These are phyloP conservation scores for Suillus bovinus DNA, from an alignment of 768 basidiomycete genomes.

Conservation along the genomic window DNA sequence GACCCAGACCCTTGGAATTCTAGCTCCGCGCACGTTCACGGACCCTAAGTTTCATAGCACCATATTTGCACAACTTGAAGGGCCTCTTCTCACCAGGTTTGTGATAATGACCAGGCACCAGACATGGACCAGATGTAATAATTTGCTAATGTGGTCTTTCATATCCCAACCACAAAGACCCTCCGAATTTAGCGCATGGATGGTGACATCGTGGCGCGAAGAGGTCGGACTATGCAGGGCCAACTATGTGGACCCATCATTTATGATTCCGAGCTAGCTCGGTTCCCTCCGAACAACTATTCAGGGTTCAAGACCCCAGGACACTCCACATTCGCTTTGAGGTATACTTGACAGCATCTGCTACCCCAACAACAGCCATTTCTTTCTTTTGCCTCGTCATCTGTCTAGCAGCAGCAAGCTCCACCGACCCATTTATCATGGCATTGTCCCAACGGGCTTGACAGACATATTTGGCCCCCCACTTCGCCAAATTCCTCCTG, in stretches of 20 bases:
- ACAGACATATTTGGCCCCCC: too few relatives aligned
- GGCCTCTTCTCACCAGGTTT: not conserved
- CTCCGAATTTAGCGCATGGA: not conserved
- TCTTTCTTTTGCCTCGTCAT: too few relatives aligned
- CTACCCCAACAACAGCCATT: too few relatives aligned
- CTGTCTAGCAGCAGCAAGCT: too few relatives aligned
- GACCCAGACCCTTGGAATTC: not conserved
- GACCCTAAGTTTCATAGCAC: constrained; percentile 7
- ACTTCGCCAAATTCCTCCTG: too few relatives aligned
- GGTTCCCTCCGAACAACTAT: not conserved
- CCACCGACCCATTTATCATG: too few relatives aligned
- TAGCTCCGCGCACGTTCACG: constrained; percentile 1
- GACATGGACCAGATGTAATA: constrained; percentile 2
- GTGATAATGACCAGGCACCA: constrained; percentile 5
- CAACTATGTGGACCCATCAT: not conserved
- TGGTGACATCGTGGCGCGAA: constrained; percentile 4
- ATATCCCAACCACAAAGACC: not conserved
- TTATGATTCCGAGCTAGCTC: not conserved
- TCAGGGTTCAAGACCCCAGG: not conserved
- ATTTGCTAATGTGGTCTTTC: constrained; percentile 1
- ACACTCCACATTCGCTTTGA: too few relatives aligned
- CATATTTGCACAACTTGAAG: not conserved
- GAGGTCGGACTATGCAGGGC: constrained; percentile 2
- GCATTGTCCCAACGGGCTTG: too few relatives aligned
- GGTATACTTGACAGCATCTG: too few relatives aligned